phyloP scores from a whole-genome alignment of 129 eudicot genomes.

The Scalesia atractyloides region DNA sequence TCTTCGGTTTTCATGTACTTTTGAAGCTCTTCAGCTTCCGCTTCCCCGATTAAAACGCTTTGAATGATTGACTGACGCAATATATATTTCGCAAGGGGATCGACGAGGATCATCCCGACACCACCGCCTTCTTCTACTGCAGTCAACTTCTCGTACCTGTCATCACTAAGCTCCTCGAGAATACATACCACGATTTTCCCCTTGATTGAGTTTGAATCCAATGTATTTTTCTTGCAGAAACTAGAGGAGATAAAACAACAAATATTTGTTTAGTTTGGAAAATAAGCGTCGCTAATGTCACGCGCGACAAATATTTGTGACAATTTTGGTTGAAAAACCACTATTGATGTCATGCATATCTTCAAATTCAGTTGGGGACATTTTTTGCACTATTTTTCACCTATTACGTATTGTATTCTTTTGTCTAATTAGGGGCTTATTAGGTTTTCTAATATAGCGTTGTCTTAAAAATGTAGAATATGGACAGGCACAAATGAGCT shows the following conservation, averaged over 20 bases:
- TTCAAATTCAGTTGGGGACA: too few relatives aligned
- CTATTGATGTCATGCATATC: too few relatives aligned
- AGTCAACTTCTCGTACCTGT: constrained; percentile 37
- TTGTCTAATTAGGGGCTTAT: too few relatives aligned
- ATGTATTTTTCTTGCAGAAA: constrained; percentile 54
- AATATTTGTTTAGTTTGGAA: not conserved
- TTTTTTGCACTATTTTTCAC: too few relatives aligned
- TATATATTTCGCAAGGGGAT: constrained; percentile 41
- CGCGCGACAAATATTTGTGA: too few relatives aligned
- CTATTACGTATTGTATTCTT: not conserved
- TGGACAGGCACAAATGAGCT: too few relatives aligned
- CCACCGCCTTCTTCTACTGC: constrained; percentile 55
- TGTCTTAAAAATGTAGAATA: too few relatives aligned
- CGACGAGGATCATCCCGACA: constrained; percentile 56
- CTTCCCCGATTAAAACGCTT: constrained; percentile 40
- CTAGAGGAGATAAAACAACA: constrained; percentile 28
- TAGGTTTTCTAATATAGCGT: too few relatives aligned
- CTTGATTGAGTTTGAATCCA: constrained; percentile 53
- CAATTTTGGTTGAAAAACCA: too few relatives aligned
- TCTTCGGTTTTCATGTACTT: constrained; percentile 44
- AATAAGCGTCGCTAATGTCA: not conserved
- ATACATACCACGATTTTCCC: constrained; percentile 69
- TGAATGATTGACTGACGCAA: constrained; percentile 40
- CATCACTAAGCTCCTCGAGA: constrained; percentile 36
- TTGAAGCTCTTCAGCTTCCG: constrained; percentile 51